Conservation (phyloP, 371 early-diverging fungal genomes). For the Edhazardia aedis region DNA sequence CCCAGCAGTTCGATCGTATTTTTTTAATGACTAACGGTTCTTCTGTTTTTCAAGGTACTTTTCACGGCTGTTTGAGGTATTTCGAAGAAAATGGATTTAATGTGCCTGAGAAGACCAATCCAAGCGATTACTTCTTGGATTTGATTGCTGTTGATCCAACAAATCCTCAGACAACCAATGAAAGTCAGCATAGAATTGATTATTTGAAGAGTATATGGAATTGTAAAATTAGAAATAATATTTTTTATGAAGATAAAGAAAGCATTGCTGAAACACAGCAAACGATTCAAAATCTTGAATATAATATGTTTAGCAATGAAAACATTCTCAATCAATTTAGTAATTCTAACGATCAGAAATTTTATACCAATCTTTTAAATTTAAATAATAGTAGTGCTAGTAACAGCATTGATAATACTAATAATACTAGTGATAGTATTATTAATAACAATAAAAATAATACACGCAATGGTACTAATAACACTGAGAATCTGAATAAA, state of each 20-base stretch:
- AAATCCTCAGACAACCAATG: conserved; percentile 21
- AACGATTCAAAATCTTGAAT: not conserved
- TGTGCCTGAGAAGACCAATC: conserved; percentile 53
- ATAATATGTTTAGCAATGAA: no score
- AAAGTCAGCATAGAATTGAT: conserved; percentile 29
- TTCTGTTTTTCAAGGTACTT: conserved; percentile 26
- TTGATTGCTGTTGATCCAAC: conserved; percentile 48
- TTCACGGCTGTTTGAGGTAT: conserved; percentile 44
- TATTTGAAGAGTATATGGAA: conserved; percentile 34
- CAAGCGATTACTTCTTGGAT: conserved; percentile 56
- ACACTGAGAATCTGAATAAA: no score
- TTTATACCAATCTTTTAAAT: no score
- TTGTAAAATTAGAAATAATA: no score
- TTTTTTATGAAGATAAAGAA: no score
- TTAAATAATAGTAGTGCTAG: no score
- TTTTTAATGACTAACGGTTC: conserved; percentile 27
- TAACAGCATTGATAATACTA: no score
- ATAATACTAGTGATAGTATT: no score
- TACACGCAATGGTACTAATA: no score
- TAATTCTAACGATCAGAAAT: no score
- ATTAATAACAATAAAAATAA: no score
- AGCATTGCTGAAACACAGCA: not conserved
- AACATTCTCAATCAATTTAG: no score
- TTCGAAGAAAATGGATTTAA: conserved; percentile 53
- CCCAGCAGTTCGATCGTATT: conserved; percentile 24